phyloP scores from a whole-genome alignment of 2,329 filamentous ascomycete genomes.

The Talaromyces sp. region DNA sequence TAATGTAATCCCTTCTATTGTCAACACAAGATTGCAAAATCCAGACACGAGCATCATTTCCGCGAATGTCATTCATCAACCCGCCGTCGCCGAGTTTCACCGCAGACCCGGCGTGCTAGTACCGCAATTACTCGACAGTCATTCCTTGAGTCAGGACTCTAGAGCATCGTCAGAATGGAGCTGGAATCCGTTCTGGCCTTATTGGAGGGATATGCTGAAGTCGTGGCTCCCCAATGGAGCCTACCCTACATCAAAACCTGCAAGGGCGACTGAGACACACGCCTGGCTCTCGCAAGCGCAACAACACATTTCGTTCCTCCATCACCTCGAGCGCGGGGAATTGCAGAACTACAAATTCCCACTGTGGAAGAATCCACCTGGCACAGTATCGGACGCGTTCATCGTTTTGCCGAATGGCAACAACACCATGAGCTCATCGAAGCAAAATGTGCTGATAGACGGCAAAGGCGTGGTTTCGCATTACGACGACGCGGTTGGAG shows the following conservation, averaged over 20 bases:
- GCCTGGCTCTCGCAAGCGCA: conserved; percentile 52
- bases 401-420: conserved; percentile 23
- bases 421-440: background rate
- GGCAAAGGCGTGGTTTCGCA: conserved; percentile 54
- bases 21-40: conserved; percentile 52
- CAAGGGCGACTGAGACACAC: conserved; percentile 42
- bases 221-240: background rate
- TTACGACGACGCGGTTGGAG: conserved; percentile 48
- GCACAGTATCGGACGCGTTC: conserved; percentile 54
- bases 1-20: conserved; percentile 51
- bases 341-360: conserved; percentile 50
- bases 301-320: conserved; percentile 46
- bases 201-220: conserved; percentile 31
- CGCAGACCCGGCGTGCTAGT: conserved; percentile 52
- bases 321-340: conserved; percentile 49
- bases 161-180: conserved; percentile 22
- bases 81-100: conserved; percentile 54
- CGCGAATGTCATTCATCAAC: conserved; percentile 58
- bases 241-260: conserved; percentile 21
- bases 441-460: conserved; percentile 47
- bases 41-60: conserved; percentile 53
- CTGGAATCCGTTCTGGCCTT: conserved; percentile 32
- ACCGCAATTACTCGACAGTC: conserved; percentile 52
- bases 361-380: conserved; percentile 47
- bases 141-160: conserved; percentile 21